phyloP scores from a whole-genome alignment of 768 basidiomycete genomes.

The Mycena kentingensis region DNA sequence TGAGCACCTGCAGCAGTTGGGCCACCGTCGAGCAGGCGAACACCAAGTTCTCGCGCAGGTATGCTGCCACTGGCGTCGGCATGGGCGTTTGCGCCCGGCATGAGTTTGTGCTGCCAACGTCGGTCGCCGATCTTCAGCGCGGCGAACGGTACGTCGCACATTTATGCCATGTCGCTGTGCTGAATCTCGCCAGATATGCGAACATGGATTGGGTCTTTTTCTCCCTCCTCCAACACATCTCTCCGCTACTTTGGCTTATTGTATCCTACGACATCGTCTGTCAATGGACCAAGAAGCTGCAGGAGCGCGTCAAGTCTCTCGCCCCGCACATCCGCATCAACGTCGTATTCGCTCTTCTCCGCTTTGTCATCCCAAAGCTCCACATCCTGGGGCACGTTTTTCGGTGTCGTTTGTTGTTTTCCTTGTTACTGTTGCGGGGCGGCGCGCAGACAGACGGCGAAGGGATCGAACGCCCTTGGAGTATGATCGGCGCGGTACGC shows the following conservation, averaged over 20 bases:
- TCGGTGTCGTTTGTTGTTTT: slow-evolving; percentile 26
- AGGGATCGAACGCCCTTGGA: slow-evolving; percentile 34
- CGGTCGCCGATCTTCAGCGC: slow-evolving; percentile 31
- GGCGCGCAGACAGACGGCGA: slow-evolving; percentile 39
- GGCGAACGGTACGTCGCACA: slow-evolving; percentile 29
- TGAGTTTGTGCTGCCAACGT: slow-evolving; percentile 23
- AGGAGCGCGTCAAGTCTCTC: slow-evolving; percentile 15
- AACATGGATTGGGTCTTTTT: slow-evolving; percentile 41
- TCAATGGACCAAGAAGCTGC: slow-evolving; percentile 29
- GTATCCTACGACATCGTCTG: slow-evolving; percentile 36
- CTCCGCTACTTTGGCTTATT: slow-evolving; percentile 11
- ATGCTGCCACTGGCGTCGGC: slow-evolving; percentile 26
- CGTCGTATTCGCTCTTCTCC: slow-evolving; percentile 6
- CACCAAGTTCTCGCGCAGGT: slow-evolving; percentile 25
- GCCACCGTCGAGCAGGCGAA: slow-evolving; percentile 16
- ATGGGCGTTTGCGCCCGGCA: slow-evolving; percentile 27
- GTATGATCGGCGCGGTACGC: slow-evolving; percentile 27
- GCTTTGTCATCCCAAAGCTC: slow-evolving; percentile 32
- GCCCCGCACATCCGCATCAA: slow-evolving; percentile 13
- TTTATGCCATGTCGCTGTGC: background rate
- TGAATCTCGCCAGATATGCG: slow-evolving; percentile 27
- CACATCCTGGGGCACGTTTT: slow-evolving; percentile 28
- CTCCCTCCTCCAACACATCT: slow-evolving; percentile 16
- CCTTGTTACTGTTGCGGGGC: slow-evolving; percentile 26
- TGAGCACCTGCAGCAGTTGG: slow-evolving; percentile 27